A percentile compares a stretch with the other conserved stretches of the same genome.
phyloP scores from a whole-genome alignment of 2,329 filamentous ascomycete species.

The Aspergillus sp. region DNA sequence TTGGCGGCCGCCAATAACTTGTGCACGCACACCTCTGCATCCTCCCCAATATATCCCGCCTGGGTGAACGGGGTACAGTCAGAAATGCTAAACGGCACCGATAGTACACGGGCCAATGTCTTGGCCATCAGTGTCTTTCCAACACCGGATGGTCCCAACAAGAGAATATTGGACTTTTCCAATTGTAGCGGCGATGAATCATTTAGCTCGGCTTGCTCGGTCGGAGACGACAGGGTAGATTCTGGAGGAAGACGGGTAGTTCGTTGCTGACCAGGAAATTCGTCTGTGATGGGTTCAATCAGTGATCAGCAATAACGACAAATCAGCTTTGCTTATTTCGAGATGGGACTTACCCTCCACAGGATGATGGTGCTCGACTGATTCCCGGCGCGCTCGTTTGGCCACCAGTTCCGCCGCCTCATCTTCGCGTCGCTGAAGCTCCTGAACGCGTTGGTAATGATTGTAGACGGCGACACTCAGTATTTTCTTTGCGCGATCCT shows the following conservation, averaged over 20 bases:
- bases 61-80: slow-evolving; percentile 96
- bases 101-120: slow-evolving; percentile 86
- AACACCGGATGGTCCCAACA: slow-evolving; percentile 89
- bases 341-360: slow-evolving; percentile 63
- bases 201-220: slow-evolving; percentile 43
- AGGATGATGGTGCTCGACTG: slow-evolving; percentile 69
- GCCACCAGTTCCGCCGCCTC: slow-evolving; percentile 73
- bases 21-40: slow-evolving; percentile 94
- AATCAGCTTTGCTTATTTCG: not conserved
- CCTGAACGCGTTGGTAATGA: slow-evolving; percentile 86
- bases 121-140: slow-evolving; percentile 93
- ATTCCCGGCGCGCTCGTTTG: slow-evolving; percentile 68
- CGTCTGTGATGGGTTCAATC: slow-evolving; percentile 44
- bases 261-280: slow-evolving; percentile 60
- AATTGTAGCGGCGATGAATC: slow-evolving; percentile 67
- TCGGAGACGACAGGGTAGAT: slow-evolving; percentile 20
- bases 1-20: slow-evolving; percentile 84
- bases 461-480: slow-evolving; percentile 93
- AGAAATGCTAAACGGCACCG: slow-evolving; percentile 91
- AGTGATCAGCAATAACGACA: not conserved
- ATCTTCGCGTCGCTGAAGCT: slow-evolving; percentile 70
- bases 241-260: slow-evolving; percentile 43
- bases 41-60: slow-evolving; percentile 95
- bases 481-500: slow-evolving; percentile 88
- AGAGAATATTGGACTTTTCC: slow-evolving; percentile 90